These are phyloP conservation scores for Vigna trinervia DNA, from an alignment of 306 rosid species.

Conservation along the genomic window DNA sequence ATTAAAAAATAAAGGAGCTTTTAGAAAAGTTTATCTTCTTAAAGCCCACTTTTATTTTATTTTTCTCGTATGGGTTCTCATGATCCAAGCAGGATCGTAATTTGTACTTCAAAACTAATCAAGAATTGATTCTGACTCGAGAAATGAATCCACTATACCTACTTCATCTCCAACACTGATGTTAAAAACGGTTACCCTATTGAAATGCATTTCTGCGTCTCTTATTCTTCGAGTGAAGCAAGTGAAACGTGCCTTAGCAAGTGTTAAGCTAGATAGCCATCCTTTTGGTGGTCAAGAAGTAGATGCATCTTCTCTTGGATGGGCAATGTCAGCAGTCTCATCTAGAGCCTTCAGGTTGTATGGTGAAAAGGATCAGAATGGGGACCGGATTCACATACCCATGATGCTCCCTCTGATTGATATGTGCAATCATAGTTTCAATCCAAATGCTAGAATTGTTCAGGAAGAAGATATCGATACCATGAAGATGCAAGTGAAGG, in stretches of 20 bases:
- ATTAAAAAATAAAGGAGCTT: not conserved
- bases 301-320: conserved; percentile 92
- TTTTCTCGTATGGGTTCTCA: not conserved
- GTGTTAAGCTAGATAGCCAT: conserved; percentile 62
- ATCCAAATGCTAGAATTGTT: conserved; percentile 77
- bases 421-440: conserved; percentile 97
- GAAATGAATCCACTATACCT: not conserved
- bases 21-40: not conserved
- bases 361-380: conserved; percentile 66
- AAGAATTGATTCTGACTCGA: conserved; percentile 5
- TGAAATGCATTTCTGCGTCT: not conserved
- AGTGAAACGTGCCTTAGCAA: conserved; percentile 60
- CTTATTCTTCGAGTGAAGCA: conserved; percentile 17
- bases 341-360: conserved; percentile 87
- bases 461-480: conserved; percentile 69
- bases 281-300: conserved; percentile 87
- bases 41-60: not conserved
- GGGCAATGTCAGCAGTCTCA: conserved; percentile 99
- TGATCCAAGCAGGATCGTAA: not conserved
- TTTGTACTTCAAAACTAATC: not conserved
- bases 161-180: too few relatives aligned
- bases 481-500: conserved; percentile 76
- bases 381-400: conserved; percentile 55
- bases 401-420: conserved; percentile 98
- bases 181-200: too few relatives aligned